These are phyloP conservation scores for Anastatica hierochuntica DNA, from an alignment of 345 rosid genomes.

Conservation along the genomic window DNA sequence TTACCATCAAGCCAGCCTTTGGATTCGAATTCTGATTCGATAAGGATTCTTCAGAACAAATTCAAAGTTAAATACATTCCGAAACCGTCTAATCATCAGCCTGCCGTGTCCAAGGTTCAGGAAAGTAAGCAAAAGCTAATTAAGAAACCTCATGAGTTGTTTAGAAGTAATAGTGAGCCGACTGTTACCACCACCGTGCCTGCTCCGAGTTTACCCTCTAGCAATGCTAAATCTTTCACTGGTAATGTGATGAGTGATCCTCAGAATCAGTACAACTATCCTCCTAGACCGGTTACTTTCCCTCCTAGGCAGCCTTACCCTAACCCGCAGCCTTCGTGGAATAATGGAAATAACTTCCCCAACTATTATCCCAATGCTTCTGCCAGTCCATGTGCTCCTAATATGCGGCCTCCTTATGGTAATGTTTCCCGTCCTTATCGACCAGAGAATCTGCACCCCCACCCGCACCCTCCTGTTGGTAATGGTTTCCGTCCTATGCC, in stretches of 20 bases:
- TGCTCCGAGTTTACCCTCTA: constrained; percentile 31
- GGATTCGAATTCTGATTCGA: constrained; percentile 23
- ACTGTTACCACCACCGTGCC: constrained; percentile 2
- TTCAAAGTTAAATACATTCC: constrained; percentile 28
- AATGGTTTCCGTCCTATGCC: constrained; percentile 36
- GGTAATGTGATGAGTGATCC: constrained; percentile 26
- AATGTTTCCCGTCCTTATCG: constrained; percentile 25
- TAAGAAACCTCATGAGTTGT: constrained; percentile 77
- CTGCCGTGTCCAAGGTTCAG: constrained; percentile 32
- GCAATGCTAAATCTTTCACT: constrained; percentile 27
- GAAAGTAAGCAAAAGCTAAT: constrained; percentile 43
- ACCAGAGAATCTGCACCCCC: constrained; percentile 28
- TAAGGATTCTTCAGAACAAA: constrained; percentile 32
- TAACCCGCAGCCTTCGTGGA: constrained; percentile 30
- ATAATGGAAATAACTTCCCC: constrained; percentile 25
- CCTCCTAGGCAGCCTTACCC: constrained; percentile 30
- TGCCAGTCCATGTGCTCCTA: constrained; percentile 32
- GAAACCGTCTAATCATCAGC: constrained; percentile 33
- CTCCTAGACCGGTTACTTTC: constrained; percentile 30
- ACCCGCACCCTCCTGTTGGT: constrained; percentile 22
- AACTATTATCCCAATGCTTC: constrained; percentile 25
- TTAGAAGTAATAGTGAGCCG: constrained; percentile 34
- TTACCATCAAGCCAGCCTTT: constrained; percentile 27
- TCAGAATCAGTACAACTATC: constrained; percentile 29
- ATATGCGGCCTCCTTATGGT: constrained; percentile 31